A percentile compares a stretch with the other conserved stretches of the same genome.
Evolutionary conservation across 2,329 filamentous ascomycete genomes (phyloP).

Genomic region (Malbranchea zuffiana): DNA sequence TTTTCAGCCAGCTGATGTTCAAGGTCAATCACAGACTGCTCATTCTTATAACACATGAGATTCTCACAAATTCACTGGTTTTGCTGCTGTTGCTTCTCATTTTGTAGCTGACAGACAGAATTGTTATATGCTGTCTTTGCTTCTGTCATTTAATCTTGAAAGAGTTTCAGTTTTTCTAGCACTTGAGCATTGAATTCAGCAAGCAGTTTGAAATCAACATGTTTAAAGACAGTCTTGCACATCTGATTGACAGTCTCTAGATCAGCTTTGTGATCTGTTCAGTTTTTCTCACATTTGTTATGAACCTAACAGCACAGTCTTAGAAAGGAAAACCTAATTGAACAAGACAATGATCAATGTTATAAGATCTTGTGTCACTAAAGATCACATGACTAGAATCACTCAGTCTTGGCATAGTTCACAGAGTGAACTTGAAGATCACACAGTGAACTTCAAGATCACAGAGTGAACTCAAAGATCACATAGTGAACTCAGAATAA

Average conservation of each 20-base stretch:
- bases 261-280: conserved; percentile 22
- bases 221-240: conserved; percentile 11
- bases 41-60: background rate
- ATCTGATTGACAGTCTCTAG: conserved; percentile 12
- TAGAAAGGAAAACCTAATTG: too few species aligned
- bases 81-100: background rate
- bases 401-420: too few species aligned
- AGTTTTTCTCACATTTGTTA: too few species aligned
- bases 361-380: too few species aligned
- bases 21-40: conserved; percentile 1
- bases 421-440: too few species aligned
- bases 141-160: conserved; percentile 10
- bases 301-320: too few species aligned
- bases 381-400: too few species aligned
- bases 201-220: conserved; percentile 1
- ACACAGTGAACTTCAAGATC: too few species aligned
- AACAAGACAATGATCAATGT: too few species aligned
- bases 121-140: conserved; percentile 10
- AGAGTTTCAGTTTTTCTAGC: conserved; percentile 12
- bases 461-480: too few species aligned
- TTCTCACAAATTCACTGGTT: background rate
- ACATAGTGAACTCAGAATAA: too few species aligned
- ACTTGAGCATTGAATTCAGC: conserved; percentile 3
- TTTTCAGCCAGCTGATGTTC: background rate
- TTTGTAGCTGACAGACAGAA: conserved; percentile 3